Conservation (phyloP, 352 stramenopile genomes). For the Phytopythium boreale region DNA sequence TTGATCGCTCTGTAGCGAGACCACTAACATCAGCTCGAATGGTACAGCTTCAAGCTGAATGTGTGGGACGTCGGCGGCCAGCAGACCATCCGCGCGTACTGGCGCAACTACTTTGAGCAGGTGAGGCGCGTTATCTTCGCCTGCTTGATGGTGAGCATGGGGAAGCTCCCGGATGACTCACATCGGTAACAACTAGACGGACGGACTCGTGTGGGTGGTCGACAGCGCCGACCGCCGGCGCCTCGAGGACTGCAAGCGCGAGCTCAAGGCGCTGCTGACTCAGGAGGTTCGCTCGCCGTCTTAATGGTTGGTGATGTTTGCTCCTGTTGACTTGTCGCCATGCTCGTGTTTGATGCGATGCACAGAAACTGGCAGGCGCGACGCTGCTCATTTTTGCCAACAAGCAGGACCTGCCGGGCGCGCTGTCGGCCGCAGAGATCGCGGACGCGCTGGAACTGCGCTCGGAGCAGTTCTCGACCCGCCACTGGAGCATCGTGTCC, state of each 20-base stretch:
- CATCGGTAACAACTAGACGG: constrained; percentile 63
- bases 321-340: too few relatives aligned
- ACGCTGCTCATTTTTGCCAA: constrained; percentile 99
- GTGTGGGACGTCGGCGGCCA: constrained; percentile 99
- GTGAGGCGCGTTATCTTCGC: constrained; percentile 17
- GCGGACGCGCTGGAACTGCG: constrained; percentile 82
- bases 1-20: neutral
- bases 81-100: constrained; percentile 99
- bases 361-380: constrained; percentile 96
- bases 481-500: constrained; percentile 90
- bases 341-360: constrained; percentile 4
- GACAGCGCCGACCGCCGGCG: constrained; percentile 94
- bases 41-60: constrained; percentile 95
- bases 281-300: constrained; percentile 58
- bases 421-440: constrained; percentile 91
- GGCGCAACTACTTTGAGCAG: constrained; percentile 99
- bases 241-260: constrained; percentile 92
- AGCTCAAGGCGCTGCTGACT: constrained; percentile 87
- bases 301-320: too few relatives aligned
- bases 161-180: neutral
- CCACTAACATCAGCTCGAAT: neutral
- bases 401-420: constrained; percentile 97
- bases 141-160: too few relatives aligned
- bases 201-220: constrained; percentile 99
- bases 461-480: constrained; percentile 78